Evolutionary conservation across 352 stramenopile species (phyloP), one percentile per base, ranked within the genome.

Genomic region (Phytophthora pinifolia): DNA sequence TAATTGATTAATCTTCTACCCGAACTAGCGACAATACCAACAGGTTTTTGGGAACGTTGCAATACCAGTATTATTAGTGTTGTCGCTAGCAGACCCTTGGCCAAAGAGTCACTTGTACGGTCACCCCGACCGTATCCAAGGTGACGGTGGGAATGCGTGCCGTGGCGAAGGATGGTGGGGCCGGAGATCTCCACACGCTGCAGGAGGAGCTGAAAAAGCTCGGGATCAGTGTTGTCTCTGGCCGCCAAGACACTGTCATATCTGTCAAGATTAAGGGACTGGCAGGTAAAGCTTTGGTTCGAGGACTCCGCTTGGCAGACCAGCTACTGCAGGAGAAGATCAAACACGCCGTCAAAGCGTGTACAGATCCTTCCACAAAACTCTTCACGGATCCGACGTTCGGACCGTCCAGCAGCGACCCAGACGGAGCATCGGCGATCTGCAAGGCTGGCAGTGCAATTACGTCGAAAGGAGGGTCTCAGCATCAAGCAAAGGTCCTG

Each of bases 131-230:
- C 32, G 10, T 42, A 64, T 60, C 49, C 35, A 41, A 41, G 8
- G 22, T 59, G 49, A 46, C 57, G 15, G 50, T 42, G 5, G 38
- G 44, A n/a, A 63, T 63, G 59, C 53, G 53, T 41, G 45, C 61
- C 27, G 44, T 27, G 9, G 35, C 17, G 31, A 61, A 48, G 34
- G 50, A 58, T 17, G 22, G 20, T 8, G 37, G 17, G 12, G 44
- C n/a, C 4, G 46, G 33, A 12, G 74, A 89, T 49, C 53, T 89
- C 15, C 72, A 67, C 17, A 56, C 54, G 7, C 56, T 95, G 29
- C 81, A 95, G 54, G 76, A 91, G 43, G 79, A 91, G 71, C 75
- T 95, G 15, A 88, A 90, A 50, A 89, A 86, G 52, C 62, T 93
- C 10, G 85, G 81, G 0, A 85, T 93, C 37, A 71, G 31, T 18